Conservation (phyloP, 257 asterid species). For the Ehretia macrophylla region DNA sequence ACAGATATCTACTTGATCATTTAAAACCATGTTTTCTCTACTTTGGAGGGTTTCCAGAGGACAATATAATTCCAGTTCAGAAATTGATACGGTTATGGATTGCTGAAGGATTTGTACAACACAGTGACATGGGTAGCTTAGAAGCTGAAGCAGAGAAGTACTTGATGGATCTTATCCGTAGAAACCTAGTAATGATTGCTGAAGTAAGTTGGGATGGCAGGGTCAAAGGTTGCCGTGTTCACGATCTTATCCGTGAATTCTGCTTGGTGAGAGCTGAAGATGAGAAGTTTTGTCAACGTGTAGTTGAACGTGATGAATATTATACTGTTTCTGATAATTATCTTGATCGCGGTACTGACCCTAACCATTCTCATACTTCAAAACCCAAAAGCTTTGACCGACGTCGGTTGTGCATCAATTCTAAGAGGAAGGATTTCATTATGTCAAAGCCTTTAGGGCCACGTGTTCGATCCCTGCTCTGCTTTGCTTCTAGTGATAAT, state of each 20-base stretch:
- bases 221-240: slow-evolving; percentile 18
- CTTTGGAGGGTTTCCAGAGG: background rate
- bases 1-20: slow-evolving; percentile 10
- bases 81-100: background rate
- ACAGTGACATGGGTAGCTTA: no score
- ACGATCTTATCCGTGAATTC: background rate
- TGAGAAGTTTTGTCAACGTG: background rate
- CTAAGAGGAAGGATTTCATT: slow-evolving; percentile 1
- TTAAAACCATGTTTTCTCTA: slow-evolving; percentile 11
- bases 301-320: background rate
- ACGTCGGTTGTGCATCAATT: slow-evolving; percentile 1
- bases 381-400: background rate
- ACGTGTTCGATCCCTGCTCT: slow-evolving; percentile 8
- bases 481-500: background rate
- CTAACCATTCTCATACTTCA: no score
- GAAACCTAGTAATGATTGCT: slow-evolving; percentile 13
- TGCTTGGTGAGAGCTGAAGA: slow-evolving; percentile 14
- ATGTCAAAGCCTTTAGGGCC: slow-evolving; percentile 7
- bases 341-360: no score
- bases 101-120: no score
- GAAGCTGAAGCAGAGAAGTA: no score
- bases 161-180: background rate
- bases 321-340: background rate
- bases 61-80: slow-evolving; percentile 13
- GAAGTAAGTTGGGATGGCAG: slow-evolving; percentile 1